Base-by-base conservation (phyloP, 352 stramenopile species). In the Globisporangium apiculatum region DNA sequence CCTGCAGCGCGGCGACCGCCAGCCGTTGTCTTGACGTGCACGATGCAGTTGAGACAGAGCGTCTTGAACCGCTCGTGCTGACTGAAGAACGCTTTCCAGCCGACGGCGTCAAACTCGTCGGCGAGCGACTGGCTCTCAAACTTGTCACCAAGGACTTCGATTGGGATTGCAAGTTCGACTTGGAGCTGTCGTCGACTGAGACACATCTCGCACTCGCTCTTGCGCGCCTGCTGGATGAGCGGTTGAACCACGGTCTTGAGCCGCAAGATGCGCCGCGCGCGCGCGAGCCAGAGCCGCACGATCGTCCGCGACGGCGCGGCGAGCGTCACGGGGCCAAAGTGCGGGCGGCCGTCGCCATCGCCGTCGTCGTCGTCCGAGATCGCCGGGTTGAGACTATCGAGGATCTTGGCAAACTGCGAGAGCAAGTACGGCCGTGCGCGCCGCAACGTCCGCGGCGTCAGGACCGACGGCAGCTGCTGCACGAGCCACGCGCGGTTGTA, bases 401-500 rank as follows among this genome's bases (percentile, higher is more conserved):
- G 76, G 56, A 98, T 98, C 57, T 96, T 95, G 11, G 91, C 87
- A 57, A 99, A 97, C 67, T 99, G 95, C 7, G 97, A 90, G 7
- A 98, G 89, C 52, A 99, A 65, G 65, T 98, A 98, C 24, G 96
- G 96, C 46, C 91, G 71, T 17, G 86, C 88, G 12, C 87, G 87
- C 11, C 87, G 79, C 45, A 98, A 61, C 8, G 93, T 98, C 9
- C 94, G 81, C 10, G 96, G 96, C 43, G 95, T 99, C 0, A 99
- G 71, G 55, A 99, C 97, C 38, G 86, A 93, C 11, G 96, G 96
- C 12, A 99, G 75, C 57, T 99, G 91, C 18, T 83, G 77, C n/a
- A 99, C 87, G 48, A 99, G 82, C 96, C 96, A 99, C n/a, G 88
- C 83, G 4, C 94, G 80, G 60, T 99, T 99, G 80, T 99, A 98